Evolutionary conservation across 2,329 filamentous ascomycete species (phyloP), one percentile per base, ranked within the genome.

Genomic region (Penicillium sp.): DNA sequence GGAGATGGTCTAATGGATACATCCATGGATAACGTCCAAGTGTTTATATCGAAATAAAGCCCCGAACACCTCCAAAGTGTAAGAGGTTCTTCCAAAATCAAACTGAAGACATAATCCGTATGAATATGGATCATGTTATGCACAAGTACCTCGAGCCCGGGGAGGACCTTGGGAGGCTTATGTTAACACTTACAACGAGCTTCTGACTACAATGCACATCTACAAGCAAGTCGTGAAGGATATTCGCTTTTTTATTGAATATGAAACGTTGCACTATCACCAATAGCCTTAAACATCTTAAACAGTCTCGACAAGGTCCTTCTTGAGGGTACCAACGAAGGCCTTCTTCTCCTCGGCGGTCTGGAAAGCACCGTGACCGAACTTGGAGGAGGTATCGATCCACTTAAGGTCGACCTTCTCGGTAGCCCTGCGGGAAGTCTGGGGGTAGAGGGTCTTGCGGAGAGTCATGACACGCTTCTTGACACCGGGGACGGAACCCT

Each of bases 371-470:
- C 94, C 94, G 84, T 99, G 94, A 81, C 94, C 94, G 81, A 99
- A 99, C 86, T 99, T 96, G 83, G 92, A 97, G 61, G 92, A 97
- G 72, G 94, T 99, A 76, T 99, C 94, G 89, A 99, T 99, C 94
- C 94, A 99, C 84, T 99, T 99, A 84, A 99, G 90, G 76, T 93
- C 90, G 79, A 97, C 90, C 90, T 99, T 97, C 89, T 99, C 94
- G 75, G 96, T 85, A 53, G 94, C 90, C 79, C 88, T 92, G 77
- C 94, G 86, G 75, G 89, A 96, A 71, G 92, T 97, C 86, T 99
- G 94, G 61, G 83, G 85, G 87, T 94, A 97, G 86, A 99, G 94
- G 68, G 93, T 95, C 86, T 97, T 99, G 80, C 94, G 90, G 72
- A 99, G 89, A 69, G 94, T 99, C 84, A 97, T 90, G 77, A 99